phyloP scores from a whole-genome alignment of 148 eudicot species.

The Nepenthes mirabilis region DNA sequence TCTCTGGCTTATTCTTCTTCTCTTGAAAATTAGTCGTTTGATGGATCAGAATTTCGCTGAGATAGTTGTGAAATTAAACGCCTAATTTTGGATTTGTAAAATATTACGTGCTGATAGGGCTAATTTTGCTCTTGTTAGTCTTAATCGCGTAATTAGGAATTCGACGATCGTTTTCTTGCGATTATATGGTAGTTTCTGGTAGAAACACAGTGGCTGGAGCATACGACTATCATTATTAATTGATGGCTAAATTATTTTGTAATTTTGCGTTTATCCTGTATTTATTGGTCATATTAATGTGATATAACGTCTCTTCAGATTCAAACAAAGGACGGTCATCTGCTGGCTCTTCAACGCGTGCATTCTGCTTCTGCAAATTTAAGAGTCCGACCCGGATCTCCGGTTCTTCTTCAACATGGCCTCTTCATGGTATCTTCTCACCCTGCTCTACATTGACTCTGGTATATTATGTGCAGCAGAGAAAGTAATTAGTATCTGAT shows the following conservation, averaged over 20 bases:
- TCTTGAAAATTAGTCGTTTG: neutral
- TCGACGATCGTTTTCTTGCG: no score
- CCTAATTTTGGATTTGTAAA: neutral
- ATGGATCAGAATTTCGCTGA: neutral
- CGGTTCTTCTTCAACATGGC: constrained; percentile 81
- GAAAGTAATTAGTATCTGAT: neutral
- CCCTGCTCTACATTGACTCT: neutral
- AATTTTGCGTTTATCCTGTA: neutral
- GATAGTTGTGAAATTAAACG: neutral
- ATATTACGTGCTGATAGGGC: neutral
- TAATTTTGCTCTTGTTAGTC: neutral
- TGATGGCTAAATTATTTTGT: no score
- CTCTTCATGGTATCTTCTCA: constrained; percentile 54
- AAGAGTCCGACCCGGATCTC: constrained; percentile 28
- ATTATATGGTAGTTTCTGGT: no score
- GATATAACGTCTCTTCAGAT: neutral
- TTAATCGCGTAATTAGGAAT: no score
- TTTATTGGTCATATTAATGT: neutral
- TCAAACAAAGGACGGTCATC: constrained; percentile 1
- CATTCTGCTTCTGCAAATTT: neutral
- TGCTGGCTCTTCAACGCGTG: neutral
- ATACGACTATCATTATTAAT: no score
- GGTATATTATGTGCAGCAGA: neutral
- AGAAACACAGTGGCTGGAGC: no score
- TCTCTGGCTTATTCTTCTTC: neutral